phyloP scores from a whole-genome alignment of 352 stramenopile genomes.

The Globisporangium viniferum region DNA sequence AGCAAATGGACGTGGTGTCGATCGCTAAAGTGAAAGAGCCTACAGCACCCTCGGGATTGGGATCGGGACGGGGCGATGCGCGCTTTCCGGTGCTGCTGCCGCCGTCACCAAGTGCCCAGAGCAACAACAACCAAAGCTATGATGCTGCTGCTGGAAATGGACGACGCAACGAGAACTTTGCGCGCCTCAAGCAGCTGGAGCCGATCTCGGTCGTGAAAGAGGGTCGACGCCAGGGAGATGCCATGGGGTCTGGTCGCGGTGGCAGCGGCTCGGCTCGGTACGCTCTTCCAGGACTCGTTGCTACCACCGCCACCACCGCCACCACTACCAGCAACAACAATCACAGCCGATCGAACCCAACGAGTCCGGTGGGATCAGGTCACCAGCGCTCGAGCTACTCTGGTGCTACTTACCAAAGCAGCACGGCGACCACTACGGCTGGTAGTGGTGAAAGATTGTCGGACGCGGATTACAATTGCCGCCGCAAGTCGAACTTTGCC shows the following conservation, averaged over 20 bases:
- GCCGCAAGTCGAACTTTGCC: slow-evolving; percentile 8
- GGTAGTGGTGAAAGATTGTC: neutral
- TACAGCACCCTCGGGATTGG: neutral
- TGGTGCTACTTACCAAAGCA: neutral
- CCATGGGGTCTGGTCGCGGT: neutral
- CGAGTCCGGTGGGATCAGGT: neutral
- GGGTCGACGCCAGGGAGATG: slow-evolving; percentile 4
- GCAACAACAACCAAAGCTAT: neutral
- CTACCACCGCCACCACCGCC: neutral
- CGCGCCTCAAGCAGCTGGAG: slow-evolving; percentile 6
- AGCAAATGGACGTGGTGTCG: slow-evolving; percentile 4
- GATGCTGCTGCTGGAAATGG: neutral
- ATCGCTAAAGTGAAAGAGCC: slow-evolving; percentile 7
- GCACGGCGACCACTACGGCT: neutral
- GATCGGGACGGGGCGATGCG: slow-evolving; percentile 1
- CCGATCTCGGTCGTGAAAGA: slow-evolving; percentile 5
- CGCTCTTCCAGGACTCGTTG: neutral
- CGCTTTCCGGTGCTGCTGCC: slow-evolving; percentile 9
- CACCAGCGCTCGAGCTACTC: neutral
- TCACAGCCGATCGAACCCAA: slow-evolving; percentile 7
- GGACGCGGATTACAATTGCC: slow-evolving; percentile 1
- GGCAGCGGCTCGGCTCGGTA: neutral
- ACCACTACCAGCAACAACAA: neutral
- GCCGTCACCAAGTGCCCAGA: neutral
- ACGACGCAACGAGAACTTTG: neutral